Conservation (phyloP, 352 stramenopile genomes). For the Phytopythium boreale region DNA sequence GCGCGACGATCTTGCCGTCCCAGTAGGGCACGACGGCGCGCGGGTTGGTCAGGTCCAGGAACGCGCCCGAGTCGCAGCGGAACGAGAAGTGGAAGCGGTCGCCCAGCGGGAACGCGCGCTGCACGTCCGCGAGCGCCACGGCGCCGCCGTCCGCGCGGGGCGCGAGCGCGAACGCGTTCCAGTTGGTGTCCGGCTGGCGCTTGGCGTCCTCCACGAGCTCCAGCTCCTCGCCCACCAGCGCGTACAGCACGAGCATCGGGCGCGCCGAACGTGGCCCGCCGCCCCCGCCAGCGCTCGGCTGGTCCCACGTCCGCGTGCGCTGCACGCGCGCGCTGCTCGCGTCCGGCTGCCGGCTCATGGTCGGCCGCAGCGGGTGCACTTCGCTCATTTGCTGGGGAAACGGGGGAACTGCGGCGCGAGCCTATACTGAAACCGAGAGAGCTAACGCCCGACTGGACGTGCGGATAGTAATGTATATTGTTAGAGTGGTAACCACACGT, state of each 20-base stretch:
- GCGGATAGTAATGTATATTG: constrained; percentile 4
- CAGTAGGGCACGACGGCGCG: constrained; percentile 57
- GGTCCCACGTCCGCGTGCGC: constrained; percentile 24
- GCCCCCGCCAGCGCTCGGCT: constrained; percentile 16
- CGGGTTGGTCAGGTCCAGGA: constrained; percentile 70
- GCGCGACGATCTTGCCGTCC: constrained; percentile 68
- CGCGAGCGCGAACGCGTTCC: constrained; percentile 68
- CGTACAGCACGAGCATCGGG: constrained; percentile 58
- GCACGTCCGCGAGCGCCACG: constrained; percentile 54
- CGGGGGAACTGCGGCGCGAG: not conserved
- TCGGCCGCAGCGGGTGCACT: constrained; percentile 19
- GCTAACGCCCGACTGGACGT: constrained; percentile 1
- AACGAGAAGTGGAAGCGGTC: constrained; percentile 75
- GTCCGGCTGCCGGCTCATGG: constrained; percentile 15
- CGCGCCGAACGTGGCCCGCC: constrained; percentile 10
- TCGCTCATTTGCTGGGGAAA: constrained; percentile 16
- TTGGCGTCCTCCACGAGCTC: constrained; percentile 49
- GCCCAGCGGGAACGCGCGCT: constrained; percentile 70
- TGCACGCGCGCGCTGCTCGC: constrained; percentile 13
- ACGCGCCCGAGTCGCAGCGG: constrained; percentile 62
- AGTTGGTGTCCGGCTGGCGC: constrained; percentile 47
- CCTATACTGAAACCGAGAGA: constrained; percentile 1
- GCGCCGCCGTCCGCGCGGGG: constrained; percentile 10
- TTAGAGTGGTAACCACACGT: not conserved
- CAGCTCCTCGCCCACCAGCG: constrained; percentile 59